Base-by-base conservation (phyloP, 257 asterid genomes). In the Nicotiana knightiana region DNA sequence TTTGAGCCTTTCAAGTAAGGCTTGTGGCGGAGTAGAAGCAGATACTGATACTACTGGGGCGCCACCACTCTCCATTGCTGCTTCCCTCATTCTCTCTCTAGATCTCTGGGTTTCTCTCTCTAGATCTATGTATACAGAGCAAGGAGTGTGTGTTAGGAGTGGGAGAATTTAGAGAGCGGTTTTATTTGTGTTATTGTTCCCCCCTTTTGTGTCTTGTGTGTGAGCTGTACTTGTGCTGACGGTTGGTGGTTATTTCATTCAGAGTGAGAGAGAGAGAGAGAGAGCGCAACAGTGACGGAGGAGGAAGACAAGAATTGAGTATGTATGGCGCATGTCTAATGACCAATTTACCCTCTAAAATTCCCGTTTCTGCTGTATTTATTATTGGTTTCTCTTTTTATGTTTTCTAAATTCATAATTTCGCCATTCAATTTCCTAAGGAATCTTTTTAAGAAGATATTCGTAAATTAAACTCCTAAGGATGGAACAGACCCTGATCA, bases 1-100 rank as follows among this genome's bases (percentile, higher is more conserved):
- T 75, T 96, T 96, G 84, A 96, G 93, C 86, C 99, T 88, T 92
- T 96, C 99, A n/a, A 94, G 92, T 85, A 96, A 88, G 37, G 87
- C 83, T 81, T 89, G 94, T 57, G 99, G 99, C 63, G 82, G 84
- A 54, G 91, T 71, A 55, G 85, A 26, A 43, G 12, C 51, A 43
- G 51, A 43, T 43, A 43, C 51, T 43, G 12, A 43, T 43, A 32
- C 33, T 37, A 82, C 86, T 62, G 87, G 64, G 81, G 48, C 3
- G 12, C 51, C 51, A 43, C 51, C 75, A 65, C 30, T 76, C 28
- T 91, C 89, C 80, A 82, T 68, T 79, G 51, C 86, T 65, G 87
- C 85, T 79, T 89, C 94, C 85, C 86, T 84, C 96, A 91, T 91
- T 71, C 51, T 82, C 82, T 82, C 77, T 81, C 79, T 76, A 89